Base-by-base conservation (phyloP, 106 monocot species). In the Dioscorea alata region DNA sequence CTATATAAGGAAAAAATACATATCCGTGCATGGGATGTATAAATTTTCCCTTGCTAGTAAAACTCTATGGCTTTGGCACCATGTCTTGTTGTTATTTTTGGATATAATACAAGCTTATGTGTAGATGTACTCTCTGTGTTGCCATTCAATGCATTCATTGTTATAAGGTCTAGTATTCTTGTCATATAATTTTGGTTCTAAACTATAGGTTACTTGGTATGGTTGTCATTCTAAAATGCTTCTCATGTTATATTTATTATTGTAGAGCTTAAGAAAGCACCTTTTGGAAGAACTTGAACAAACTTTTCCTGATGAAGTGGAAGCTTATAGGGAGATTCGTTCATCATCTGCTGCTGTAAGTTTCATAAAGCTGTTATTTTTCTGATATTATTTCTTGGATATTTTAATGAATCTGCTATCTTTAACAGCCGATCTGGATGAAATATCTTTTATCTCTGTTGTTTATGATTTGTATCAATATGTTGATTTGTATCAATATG, bases 221-320 rank as follows among this genome's bases (percentile, higher is more conserved):
- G 0, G 2, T 42, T 0, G 10, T 42, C 49, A 48, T 49, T 74
- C 14, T 53, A 23, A 13, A 13, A 20, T 33, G 61, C 42, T 34
- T 65, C 1, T 52, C 32, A 60, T 48, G 32, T 28, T 18, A 20
- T 70, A 31, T 61, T 61, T 33, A 51, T 77, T 28, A 18, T 51
- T 74, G 16, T 73, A 94, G 94, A 69, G 82, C 74, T 51, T 94
- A 71, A 61, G 94, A 33, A 94, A 94, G 69, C 61, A 94, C 71
- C 77, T 94, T 15, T 66, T 94, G 23, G 94, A 94, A 68, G 90
- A 94, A 23, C 80, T 94, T 54, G 94, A 94, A 33, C 87, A 90
- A 73, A 49, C 87, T 57, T 94, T 94, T 77, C 94, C 94, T 50
- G 94, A 87, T 68, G 94, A 90, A 59, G 85, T 90, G 23, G 94